These are phyloP conservation scores for Pleurotus giganteus DNA, from an alignment of 768 basidiomycete species.

Conservation along the genomic window DNA sequence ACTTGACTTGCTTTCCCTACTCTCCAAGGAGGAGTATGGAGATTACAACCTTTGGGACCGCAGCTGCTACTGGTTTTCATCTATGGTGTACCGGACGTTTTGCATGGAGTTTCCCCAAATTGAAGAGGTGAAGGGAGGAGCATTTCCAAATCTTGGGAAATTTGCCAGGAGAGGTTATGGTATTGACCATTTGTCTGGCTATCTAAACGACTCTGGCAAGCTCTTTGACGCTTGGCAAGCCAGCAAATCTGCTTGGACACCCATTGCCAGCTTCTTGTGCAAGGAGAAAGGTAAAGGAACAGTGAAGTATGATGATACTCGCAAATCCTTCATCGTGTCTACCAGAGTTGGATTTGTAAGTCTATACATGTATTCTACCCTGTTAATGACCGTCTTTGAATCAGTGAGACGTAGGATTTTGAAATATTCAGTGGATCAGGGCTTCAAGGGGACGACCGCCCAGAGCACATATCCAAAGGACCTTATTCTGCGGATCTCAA, in stretches of 20 bases:
- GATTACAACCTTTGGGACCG: conserved; percentile 8
- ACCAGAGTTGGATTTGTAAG: neutral
- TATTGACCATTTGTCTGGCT: neutral
- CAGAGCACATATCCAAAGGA: conserved; percentile 4
- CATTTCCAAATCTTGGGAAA: conserved; percentile 1
- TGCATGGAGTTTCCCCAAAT: neutral
- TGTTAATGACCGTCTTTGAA: neutral
- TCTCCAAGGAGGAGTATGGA: conserved; percentile 5
- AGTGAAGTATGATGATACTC: neutral
- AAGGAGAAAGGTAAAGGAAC: conserved; percentile 7
- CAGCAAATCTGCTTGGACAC: conserved; percentile 4
- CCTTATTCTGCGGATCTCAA: conserved; percentile 6
- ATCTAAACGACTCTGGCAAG: neutral
- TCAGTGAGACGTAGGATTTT: neutral
- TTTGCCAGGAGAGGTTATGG: conserved; percentile 5
- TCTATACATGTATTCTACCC: neutral
- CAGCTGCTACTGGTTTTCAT: conserved; percentile 9
- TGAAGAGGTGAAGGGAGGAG: neutral
- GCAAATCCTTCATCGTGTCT: neutral
- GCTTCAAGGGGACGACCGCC: neutral
- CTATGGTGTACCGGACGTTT: conserved; percentile 6
- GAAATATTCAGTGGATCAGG: conserved; percentile 6
- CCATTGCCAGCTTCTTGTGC: conserved; percentile 2
- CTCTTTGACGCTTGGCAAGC: conserved; percentile 8
- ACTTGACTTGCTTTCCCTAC: neutral